A percentile compares a stretch with the other conserved stretches of the same genome.
Evolutionary conservation across 495 filamentous ascomycete genomes (phyloP).

Genomic region (Neurospora africana): DNA sequence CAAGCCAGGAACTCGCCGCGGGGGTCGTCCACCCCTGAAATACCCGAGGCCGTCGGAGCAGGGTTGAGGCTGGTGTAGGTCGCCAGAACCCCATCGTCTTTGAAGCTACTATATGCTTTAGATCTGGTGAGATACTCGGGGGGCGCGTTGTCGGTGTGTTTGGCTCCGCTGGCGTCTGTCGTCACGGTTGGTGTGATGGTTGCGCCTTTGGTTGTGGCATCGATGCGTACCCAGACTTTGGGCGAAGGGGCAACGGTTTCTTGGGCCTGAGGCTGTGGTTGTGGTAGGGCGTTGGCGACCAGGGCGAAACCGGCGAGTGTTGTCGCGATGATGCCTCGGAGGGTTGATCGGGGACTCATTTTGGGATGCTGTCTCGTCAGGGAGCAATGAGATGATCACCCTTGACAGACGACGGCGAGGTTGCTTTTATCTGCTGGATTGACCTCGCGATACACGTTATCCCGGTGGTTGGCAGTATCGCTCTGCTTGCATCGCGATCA

Average conservation of each 20-base stretch:
- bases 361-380: neutral
- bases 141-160: conserved; percentile 12
- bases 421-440: neutral
- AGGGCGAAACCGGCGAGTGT: neutral
- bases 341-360: neutral
- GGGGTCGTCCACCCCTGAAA: neutral
- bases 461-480: neutral
- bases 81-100: conserved; percentile 3
- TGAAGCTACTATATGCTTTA: conserved; percentile 17
- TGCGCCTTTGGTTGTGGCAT: conserved; percentile 9
- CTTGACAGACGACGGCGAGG: neutral
- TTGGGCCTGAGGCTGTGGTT: conserved; percentile 7
- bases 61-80: conserved; percentile 23
- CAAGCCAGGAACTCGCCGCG: conserved; percentile 21
- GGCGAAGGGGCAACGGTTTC: conserved; percentile 2
- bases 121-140: conserved; percentile 10
- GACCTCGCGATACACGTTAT: neutral
- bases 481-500: neutral
- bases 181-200: conserved; percentile 18
- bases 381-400: neutral
- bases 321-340: neutral
- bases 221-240: conserved; percentile 19
- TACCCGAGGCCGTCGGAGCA: conserved; percentile 14
- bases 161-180: conserved; percentile 11
- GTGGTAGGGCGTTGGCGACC: neutral